phyloP scores from a whole-genome alignment of 257 asterid species.

The Solanum piurae region DNA sequence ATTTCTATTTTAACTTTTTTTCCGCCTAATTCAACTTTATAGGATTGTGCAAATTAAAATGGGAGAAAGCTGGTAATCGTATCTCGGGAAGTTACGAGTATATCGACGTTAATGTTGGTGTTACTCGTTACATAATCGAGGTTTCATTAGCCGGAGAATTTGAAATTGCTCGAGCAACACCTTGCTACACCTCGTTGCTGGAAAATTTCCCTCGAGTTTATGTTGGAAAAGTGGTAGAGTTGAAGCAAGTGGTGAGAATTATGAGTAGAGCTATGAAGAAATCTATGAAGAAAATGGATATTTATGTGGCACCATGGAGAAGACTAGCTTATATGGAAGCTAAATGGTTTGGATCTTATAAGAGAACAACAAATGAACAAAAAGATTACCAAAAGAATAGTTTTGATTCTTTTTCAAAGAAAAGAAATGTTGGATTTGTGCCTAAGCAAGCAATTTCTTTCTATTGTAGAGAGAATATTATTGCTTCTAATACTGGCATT shows the following conservation, averaged over 20 bases:
- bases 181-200: constrained; percentile 29
- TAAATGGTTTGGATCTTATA: constrained; percentile 58
- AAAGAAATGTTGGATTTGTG: constrained; percentile 39
- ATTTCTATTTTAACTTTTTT: no score
- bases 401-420: neutral
- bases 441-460: constrained; percentile 10
- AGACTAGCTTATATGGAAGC: constrained; percentile 48
- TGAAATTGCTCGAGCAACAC: constrained; percentile 55
- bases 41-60: constrained; percentile 84
- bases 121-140: constrained; percentile 48
- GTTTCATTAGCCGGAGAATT: constrained; percentile 45
- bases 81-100: constrained; percentile 60
- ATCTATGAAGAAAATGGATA: constrained; percentile 44
- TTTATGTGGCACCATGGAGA: constrained; percentile 85
- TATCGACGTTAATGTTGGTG: constrained; percentile 35
- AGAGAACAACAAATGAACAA: constrained; percentile 30
- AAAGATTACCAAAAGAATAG: neutral
- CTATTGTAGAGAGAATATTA: constrained; percentile 24
- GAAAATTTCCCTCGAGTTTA: constrained; percentile 29
- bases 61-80: constrained; percentile 44
- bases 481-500: constrained; percentile 5
- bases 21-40: neutral
- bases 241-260: constrained; percentile 36
- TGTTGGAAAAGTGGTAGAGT: constrained; percentile 35
- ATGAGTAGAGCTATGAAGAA: constrained; percentile 53